Base-by-base conservation (phyloP, 106 monocot species). In the Hemerocallis citrina region DNA sequence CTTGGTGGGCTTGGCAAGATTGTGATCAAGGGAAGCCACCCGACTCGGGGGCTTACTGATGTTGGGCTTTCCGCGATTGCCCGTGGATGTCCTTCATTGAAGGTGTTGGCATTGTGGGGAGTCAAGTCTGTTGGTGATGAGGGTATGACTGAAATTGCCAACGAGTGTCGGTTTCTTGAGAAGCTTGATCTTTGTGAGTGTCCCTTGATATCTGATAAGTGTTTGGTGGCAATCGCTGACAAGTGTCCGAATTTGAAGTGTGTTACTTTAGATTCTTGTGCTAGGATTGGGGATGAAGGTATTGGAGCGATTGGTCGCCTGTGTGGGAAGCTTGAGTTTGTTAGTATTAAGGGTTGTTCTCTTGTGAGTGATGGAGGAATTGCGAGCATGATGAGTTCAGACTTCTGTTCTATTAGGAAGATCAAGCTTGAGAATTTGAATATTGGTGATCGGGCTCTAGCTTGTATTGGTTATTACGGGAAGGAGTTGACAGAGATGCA, bases 391-490 rank as follows among this genome's bases (percentile, higher is more conserved):
- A 68, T 95, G 24, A 77, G 69, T 30, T 83, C 80, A 1, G 75
- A 80, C 10, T 71, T 75, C 16, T 32, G 80, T 17, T 76, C 80
- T 25, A 38, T 89, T 27, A 43, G 33, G n/a, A 95, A 73, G 75
- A 73, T 86, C 28, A 80, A 65, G 43, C 85, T 95, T 62, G 71
- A 81, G 40, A 59, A 55, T 63, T 43, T 89, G 69, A 78, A 67
- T 33, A 66, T 94, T 27, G 76, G 57, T 23, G 93, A 89, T 57
- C 50, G 72, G 15, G 54, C 82, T 47, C 74, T 94, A 49, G 85
- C 85, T 34, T 77, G 85, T 24, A 66, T 94, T 36, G 93, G 93
- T 2, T 75, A 71, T 58, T 89, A 94, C 28, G 89, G 89, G 16
- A 85, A 75, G 59, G 65, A 57, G 19, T 34, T 94, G 9, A 75